Percentiles rank a stretch among this genome's conserved stretches.
phyloP scores from a whole-genome alignment of 495 filamentous ascomycete species.

The Pyrenula massariospora region DNA sequence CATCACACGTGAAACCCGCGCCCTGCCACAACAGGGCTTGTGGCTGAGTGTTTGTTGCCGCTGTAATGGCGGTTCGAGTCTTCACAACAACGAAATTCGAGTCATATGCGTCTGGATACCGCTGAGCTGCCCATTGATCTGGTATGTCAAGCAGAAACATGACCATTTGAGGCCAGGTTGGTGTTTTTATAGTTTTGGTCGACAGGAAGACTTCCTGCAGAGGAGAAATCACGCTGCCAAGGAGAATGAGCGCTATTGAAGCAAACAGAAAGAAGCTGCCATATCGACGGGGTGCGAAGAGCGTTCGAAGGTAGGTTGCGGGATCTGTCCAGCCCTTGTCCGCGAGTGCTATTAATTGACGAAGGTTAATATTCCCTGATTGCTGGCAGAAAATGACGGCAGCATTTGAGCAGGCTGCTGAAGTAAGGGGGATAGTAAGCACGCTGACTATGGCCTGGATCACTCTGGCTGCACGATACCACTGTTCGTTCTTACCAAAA shows the following conservation, averaged over 20 bases:
- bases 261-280: constrained; percentile 9
- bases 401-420: background rate
- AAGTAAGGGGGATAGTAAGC: background rate
- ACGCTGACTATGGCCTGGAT: background rate
- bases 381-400: background rate
- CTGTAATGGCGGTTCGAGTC: constrained; percentile 1
- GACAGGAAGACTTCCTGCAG: constrained; percentile 13
- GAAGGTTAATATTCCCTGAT: background rate
- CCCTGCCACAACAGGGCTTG: constrained; percentile 9
- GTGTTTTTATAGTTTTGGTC: constrained; percentile 8
- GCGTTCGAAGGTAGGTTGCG: background rate
- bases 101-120: background rate
- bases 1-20: background rate
- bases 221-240: constrained; percentile 12
- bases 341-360: background rate
- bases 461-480: constrained; percentile 1
- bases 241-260: constrained; percentile 8
- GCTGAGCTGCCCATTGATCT: background rate
- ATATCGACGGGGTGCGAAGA: background rate
- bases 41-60: constrained; percentile 5
- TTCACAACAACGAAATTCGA: background rate
- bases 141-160: background rate
- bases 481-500: background rate
- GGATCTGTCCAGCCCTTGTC: background rate
- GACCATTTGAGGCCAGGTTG: constrained; percentile 1